Evolutionary conservation across 2,329 filamentous ascomycete genomes (phyloP).

Genomic region (Whalleya microplaca): DNA sequence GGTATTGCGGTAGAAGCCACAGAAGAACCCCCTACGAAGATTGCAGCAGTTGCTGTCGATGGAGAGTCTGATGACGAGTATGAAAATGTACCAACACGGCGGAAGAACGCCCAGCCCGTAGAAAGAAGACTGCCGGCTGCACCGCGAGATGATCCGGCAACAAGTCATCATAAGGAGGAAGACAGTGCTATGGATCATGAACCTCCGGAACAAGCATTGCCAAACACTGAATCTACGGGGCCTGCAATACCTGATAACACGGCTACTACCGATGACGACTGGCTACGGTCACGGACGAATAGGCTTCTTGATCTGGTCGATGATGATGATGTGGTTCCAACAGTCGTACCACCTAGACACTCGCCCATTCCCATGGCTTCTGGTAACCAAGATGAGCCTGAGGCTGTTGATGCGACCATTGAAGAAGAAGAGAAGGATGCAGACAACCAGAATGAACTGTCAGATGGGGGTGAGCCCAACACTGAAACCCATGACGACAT

Average conservation of each 20-base stretch:
- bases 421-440: conserved; percentile 15
- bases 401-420: conserved; percentile 19
- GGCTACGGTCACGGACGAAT: conserved; percentile 88
- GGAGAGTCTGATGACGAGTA: conserved; percentile 77
- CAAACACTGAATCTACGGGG: conserved; percentile 1
- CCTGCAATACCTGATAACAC: conserved; percentile 9
- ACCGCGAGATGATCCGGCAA: neutral
- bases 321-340: conserved; percentile 59
- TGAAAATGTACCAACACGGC: conserved; percentile 63
- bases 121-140: conserved; percentile 11
- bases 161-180: neutral
- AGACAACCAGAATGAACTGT: conserved; percentile 23
- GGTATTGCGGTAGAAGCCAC: conserved; percentile 43
- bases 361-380: neutral
- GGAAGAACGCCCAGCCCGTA: conserved; percentile 51
- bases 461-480: conserved; percentile 23
- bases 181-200: conserved; percentile 8
- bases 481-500: conserved; percentile 45
- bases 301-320: conserved; percentile 83
- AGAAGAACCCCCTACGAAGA: conserved; percentile 46
- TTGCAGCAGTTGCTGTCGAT: conserved; percentile 45
- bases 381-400: conserved; percentile 8
- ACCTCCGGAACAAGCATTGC: conserved; percentile 2
- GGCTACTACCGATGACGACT: conserved; percentile 78
- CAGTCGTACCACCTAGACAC: conserved; percentile 22